A percentile compares a stretch with the other conserved stretches of the same genome.
phyloP scores from a whole-genome alignment of 1,284 basidiomycete species.

The Paramarasmius palmivorus region DNA sequence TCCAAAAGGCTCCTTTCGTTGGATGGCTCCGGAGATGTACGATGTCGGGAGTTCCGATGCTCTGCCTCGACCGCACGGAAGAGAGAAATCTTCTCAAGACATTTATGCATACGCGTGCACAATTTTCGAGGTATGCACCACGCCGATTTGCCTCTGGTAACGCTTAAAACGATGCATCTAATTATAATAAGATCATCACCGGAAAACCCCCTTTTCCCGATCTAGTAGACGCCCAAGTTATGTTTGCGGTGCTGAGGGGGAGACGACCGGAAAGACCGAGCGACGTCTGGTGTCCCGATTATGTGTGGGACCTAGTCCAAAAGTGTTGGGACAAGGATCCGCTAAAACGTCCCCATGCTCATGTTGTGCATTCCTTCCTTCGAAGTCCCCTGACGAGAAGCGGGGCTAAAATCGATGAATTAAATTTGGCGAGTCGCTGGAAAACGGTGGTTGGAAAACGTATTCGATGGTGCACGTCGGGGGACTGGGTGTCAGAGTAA shows the following conservation, averaged over 20 bases:
- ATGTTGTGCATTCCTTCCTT: too few relatives aligned
- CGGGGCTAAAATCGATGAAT: too few relatives aligned
- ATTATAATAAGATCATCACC: background rate
- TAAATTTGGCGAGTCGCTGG: too few relatives aligned
- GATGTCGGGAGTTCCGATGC: background rate
- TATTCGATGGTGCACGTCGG: too few relatives aligned
- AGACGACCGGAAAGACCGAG: background rate
- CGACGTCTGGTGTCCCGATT: background rate
- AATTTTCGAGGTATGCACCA: conserved; percentile 1
- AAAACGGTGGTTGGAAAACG: too few relatives aligned
- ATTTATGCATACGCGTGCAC: conserved; percentile 14
- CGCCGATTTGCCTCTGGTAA: too few relatives aligned
- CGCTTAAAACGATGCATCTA: too few relatives aligned
- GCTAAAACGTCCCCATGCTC: background rate
- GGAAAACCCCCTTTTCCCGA: background rate
- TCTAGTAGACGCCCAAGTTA: background rate
- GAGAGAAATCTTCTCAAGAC: conserved; percentile 1
- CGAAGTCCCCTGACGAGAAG: too few relatives aligned
- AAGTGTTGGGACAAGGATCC: background rate
- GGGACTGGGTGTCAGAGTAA: too few relatives aligned
- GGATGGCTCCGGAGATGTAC: conserved; percentile 8
- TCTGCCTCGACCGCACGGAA: background rate
- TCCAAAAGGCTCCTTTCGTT: conserved; percentile 3
- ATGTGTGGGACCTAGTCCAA: background rate
- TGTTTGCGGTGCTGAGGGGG: background rate